Base-by-base conservation (phyloP, 176 grass and related monocot genomes). In the Oropetium thomaeum region DNA sequence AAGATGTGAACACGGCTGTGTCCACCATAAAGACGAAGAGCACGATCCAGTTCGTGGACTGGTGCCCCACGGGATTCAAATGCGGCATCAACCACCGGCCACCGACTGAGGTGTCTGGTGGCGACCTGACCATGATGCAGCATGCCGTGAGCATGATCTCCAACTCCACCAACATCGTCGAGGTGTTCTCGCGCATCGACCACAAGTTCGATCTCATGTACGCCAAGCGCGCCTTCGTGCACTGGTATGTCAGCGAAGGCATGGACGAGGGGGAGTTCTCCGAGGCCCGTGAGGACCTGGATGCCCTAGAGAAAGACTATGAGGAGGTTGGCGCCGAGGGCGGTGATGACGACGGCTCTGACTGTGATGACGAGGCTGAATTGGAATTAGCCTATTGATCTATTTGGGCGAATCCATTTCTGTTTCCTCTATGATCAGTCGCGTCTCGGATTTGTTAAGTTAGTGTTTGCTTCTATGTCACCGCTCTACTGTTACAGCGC, bases 201-300 rank as follows among this genome's bases (percentile, higher is more conserved):
- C 83, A 86, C 85, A 95, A 95, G 79, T 95, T 95, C 38, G 92
- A 95, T 74, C 92, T 91, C 31, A 95, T 95, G 92, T 95, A 95
- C 28, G 88, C 92, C 44, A 95, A 95, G 79, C 83, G 92, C 0
- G 88, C 92, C 31, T 85, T 85, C 41, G 83, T 80, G 5, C 83
- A 85, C 69, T 85, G 83, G 76, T 85, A 74, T 20, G 76, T 85
- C 0, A 76, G 83, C 0, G 83, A 85, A 76, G 83, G 83, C 32
- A 85, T 85, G 83, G 83, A 85, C 62, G 76, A 85, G 20, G 76
- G 76, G 0, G 83, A 85, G 76, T 85, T 85, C 70, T 80, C 83
- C 0, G 83, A 85, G 70, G 76, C 83, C 7, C 83, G 83, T 1
- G 83, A 85, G 76, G 83, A 85, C 41, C 62, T 85, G 62, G 83